Conservation (phyloP, 2,329 filamentous ascomycete genomes). For the Pseudogymnoascus sp. region DNA sequence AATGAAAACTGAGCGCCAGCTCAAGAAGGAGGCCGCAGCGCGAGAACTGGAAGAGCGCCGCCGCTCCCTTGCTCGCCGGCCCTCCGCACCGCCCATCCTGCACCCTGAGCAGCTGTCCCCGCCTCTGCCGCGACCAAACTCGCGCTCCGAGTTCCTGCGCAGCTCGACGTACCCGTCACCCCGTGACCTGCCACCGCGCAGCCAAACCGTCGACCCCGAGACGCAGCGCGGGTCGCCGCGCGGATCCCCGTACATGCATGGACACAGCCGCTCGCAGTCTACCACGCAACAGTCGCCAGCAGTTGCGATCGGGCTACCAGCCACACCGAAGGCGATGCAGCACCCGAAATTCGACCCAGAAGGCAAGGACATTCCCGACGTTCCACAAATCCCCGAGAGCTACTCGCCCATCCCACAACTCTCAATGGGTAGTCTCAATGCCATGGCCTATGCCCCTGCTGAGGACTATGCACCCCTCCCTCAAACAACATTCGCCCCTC, state of each 20-base stretch:
- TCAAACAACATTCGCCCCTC: conserved; percentile 8
- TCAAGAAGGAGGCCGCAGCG: conserved; percentile 67
- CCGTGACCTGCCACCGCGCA: conserved; percentile 45
- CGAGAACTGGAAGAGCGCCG: conserved; percentile 83
- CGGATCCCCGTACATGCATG: conserved; percentile 21
- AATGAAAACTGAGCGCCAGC: conserved; percentile 52
- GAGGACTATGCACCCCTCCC: conserved; percentile 26
- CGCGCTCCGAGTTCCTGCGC: conserved; percentile 20
- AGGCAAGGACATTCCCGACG: conserved; percentile 46
- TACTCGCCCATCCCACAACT: conserved; percentile 26
- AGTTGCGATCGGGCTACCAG: conserved; percentile 68
- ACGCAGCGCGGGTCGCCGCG: conserved; percentile 18
- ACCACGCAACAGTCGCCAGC: conserved; percentile 37
- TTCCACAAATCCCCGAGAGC: conserved; percentile 43
- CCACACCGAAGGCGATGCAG: conserved; percentile 85
- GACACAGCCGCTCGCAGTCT: conserved; percentile 30
- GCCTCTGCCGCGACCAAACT: conserved; percentile 18
- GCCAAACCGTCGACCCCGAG: conserved; percentile 49
- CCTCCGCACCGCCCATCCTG: conserved; percentile 71
- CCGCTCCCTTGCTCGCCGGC: conserved; percentile 70
- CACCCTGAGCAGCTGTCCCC: conserved; percentile 50
- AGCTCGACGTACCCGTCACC: conserved; percentile 21
- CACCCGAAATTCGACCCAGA: conserved; percentile 61
- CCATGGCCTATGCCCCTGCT: conserved; percentile 19
- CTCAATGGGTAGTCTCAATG: conserved; percentile 21